Evolutionary conservation across 768 basidiomycete species (phyloP).

Genomic region (Austroboletus festivus): DNA sequence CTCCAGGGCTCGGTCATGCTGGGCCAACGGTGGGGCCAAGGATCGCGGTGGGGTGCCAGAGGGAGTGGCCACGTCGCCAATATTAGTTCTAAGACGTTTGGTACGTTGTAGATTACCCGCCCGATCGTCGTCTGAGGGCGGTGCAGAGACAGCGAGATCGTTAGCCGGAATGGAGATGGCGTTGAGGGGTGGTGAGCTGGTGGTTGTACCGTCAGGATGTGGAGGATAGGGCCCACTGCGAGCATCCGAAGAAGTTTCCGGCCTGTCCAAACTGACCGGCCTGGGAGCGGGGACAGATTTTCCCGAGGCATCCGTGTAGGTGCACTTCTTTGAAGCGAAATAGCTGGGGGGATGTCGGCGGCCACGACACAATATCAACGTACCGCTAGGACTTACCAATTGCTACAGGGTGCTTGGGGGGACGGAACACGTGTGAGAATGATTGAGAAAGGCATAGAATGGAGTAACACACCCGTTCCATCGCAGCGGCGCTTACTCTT

Average conservation of each 20-base stretch:
- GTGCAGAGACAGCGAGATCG: conserved; percentile 9
- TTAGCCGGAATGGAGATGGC: conserved; percentile 7
- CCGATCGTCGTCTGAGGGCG: conserved; percentile 41
- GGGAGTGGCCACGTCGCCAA: conserved; percentile 35
- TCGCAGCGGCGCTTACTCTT: conserved; percentile 83
- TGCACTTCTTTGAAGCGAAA: conserved; percentile 77
- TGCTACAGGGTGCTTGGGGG: conserved; percentile 71
- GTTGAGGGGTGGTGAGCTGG: conserved; percentile 16
- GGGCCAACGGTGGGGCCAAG: conserved; percentile 33
- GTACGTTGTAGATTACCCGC: conserved; percentile 37
- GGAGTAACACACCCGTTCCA: conserved; percentile 58
- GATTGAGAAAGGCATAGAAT: conserved; percentile 2
- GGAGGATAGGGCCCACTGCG: conserved; percentile 18
- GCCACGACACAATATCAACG: neutral
- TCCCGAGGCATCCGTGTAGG: conserved; percentile 77
- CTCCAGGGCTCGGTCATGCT: conserved; percentile 42
- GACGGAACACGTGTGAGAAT: conserved; percentile 3
- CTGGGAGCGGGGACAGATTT: conserved; percentile 75
- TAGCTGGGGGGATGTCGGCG: conserved; percentile 44
- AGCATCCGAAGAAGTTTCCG: conserved; percentile 25
- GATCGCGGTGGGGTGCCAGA: conserved; percentile 31
- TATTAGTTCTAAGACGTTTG: conserved; percentile 50
- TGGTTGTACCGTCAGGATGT: conserved; percentile 12
- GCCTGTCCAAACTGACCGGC: conserved; percentile 43
- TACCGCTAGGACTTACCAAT: conserved; percentile 51